phyloP scores from a whole-genome alignment of 2,329 filamentous ascomycete genomes.

The Biscogniauxia mediterranea region DNA sequence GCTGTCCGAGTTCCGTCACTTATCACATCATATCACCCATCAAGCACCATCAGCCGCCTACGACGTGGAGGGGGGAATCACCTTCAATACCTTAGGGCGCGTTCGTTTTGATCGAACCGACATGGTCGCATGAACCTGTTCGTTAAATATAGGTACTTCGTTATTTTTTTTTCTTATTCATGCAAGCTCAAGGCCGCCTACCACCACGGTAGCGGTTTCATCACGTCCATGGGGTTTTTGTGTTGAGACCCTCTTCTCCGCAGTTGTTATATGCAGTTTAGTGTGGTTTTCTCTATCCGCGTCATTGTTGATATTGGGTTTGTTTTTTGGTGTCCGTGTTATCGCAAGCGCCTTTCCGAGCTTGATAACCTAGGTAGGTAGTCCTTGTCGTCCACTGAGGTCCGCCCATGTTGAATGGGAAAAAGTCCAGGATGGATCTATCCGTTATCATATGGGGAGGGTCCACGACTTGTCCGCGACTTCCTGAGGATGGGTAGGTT shows the following conservation, averaged over 20 bases:
- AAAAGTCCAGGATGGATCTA: background rate
- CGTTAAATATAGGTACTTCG: background rate
- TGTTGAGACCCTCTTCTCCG: background rate
- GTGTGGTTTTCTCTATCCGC: background rate
- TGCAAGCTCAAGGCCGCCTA: background rate
- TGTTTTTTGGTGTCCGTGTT: background rate
- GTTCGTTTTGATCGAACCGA: background rate
- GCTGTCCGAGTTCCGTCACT: background rate
- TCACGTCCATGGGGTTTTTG: background rate
- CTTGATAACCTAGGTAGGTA: background rate
- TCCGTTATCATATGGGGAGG: background rate
- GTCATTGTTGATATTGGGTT: background rate
- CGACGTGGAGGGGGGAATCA: too few species aligned
- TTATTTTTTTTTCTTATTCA: background rate
- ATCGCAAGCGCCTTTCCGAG: background rate
- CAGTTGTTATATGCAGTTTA: too few species aligned
- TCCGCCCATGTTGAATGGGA: background rate
- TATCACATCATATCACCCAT: background rate
- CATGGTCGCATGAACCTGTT: background rate
- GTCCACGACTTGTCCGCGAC: background rate
- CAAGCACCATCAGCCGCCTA: too few species aligned
- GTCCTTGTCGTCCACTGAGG: too few species aligned
- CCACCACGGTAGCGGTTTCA: background rate
- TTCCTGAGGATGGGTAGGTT: background rate
- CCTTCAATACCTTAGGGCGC: background rate